Conservation (phyloP, 2,329 filamentous ascomycete species). For the Phialophora tarda region DNA sequence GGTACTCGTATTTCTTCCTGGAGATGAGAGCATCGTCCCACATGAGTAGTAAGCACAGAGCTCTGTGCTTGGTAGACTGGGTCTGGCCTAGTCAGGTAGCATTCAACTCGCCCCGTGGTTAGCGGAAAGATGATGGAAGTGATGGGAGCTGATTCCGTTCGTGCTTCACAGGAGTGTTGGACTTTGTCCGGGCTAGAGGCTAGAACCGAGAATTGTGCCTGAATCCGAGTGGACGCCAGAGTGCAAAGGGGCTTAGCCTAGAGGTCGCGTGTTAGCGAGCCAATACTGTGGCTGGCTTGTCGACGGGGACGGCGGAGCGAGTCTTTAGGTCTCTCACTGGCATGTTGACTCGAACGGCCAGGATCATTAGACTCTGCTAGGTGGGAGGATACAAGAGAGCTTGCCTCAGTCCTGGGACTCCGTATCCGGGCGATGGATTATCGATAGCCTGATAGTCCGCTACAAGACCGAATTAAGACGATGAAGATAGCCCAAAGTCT, state of each 20-base stretch:
- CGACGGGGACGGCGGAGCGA: conserved; percentile 3
- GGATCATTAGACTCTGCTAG: neutral
- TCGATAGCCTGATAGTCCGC: conserved; percentile 1
- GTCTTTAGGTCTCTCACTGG: neutral
- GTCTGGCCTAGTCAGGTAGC: conserved; percentile 11
- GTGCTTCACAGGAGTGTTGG: conserved; percentile 12
- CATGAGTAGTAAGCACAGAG: neutral
- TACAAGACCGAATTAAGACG: neutral
- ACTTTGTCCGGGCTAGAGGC: neutral
- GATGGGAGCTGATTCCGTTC: conserved; percentile 1
- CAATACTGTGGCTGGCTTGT: conserved; percentile 6
- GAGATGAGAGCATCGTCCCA: neutral
- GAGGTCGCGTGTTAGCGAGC: conserved; percentile 12
- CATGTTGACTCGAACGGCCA: neutral
- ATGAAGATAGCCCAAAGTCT: neutral
- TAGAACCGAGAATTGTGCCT: conserved; percentile 13
- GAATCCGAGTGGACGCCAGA: conserved; percentile 6
- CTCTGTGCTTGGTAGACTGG: neutral
- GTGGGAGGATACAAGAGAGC: no score
- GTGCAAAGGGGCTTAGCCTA: conserved; percentile 10
- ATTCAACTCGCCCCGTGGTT: neutral
- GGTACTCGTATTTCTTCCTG: neutral
- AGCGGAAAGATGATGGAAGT: conserved; percentile 4
- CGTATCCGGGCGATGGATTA: conserved; percentile 1
- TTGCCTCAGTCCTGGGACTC: neutral